A percentile compares a stretch with the other conserved stretches of the same genome.
Evolutionary conservation across 306 rosid species (phyloP).

Genomic region (Rosa lucieae): DNA sequence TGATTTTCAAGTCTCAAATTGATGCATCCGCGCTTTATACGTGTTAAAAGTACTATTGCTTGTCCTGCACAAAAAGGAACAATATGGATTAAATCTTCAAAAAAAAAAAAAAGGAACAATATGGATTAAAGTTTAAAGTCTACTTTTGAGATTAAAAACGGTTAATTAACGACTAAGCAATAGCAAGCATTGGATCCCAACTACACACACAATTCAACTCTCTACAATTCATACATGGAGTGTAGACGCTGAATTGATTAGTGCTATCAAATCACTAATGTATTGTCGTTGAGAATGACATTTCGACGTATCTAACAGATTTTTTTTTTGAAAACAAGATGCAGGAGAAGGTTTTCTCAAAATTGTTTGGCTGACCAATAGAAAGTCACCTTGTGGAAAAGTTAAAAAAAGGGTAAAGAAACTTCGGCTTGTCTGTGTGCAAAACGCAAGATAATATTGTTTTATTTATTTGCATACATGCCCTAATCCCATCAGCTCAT

Average conservation of each 20-base stretch:
- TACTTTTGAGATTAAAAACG: background rate
- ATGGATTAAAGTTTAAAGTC: background rate
- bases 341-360: too few species aligned
- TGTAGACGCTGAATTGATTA: background rate
- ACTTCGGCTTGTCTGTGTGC: background rate
- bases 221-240: background rate
- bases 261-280: background rate
- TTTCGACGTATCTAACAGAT: background rate
- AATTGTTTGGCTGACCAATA: too few species aligned
- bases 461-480: background rate
- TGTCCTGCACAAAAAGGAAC: constrained; percentile 4
- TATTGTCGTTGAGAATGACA: background rate
- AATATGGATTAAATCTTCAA: background rate
- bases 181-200: background rate
- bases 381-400: too few species aligned
- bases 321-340: too few species aligned
- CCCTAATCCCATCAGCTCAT: background rate
- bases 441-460: background rate
- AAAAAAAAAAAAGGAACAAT: background rate
- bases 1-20: background rate
- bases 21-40: constrained; percentile 2
- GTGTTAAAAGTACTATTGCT: constrained; percentile 4
- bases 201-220: background rate
- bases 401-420: too few species aligned
- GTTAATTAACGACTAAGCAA: constrained; percentile 12